Base-by-base conservation (phyloP, 2,329 filamentous ascomycete species). In the Phoma herbarum region DNA sequence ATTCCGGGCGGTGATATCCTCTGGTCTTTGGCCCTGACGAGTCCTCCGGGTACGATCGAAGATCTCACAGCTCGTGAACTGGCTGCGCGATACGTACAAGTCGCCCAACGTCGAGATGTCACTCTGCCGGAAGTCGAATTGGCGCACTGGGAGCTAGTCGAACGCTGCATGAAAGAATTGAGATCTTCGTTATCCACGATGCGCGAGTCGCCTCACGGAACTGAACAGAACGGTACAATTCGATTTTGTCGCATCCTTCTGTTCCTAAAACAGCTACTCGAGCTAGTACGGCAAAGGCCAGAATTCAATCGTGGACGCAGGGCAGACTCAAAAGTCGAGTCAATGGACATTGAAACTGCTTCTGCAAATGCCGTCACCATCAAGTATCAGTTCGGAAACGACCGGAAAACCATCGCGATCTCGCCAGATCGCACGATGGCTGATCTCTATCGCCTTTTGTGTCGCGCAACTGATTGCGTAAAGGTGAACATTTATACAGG, bases 1-100 rank as follows among this genome's bases (percentile, higher is more conserved):
- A 84, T 81, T 60, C 84, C 82, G 4, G 82, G 82, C 7, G 80
- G 82, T 62, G 90, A 95, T 66, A 85, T 93, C 57, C 80, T 97
- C n/a, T 97, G 93, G 93, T 86, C 87, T 23, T 86, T 97, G 67
- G 87, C 94, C 31, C 79, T 96, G 52, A 88, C 85, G 16, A 87
- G 90, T 1, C 86, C 87, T 5, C 81, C 85, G 35, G 80, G 84
- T 35, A 85, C 83, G 0, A 87, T 96, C 46, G 91, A 91, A 64
- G 83, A 84, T 20, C 79, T 83, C 51, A 90, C 91, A 1, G 92
- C 90, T 28, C 83, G 82, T 49, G 87, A 88, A 22, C 85, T 96
- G 3, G 91, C 93, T 23, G 84, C 88, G 23, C 82, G 92, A 12
- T 96, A 95, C 70, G 81, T 95, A 31, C 82, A 87, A 55, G 58